Conservation (phyloP, 1,139 yeast species). For the Geotrichum armillariae region DNA sequence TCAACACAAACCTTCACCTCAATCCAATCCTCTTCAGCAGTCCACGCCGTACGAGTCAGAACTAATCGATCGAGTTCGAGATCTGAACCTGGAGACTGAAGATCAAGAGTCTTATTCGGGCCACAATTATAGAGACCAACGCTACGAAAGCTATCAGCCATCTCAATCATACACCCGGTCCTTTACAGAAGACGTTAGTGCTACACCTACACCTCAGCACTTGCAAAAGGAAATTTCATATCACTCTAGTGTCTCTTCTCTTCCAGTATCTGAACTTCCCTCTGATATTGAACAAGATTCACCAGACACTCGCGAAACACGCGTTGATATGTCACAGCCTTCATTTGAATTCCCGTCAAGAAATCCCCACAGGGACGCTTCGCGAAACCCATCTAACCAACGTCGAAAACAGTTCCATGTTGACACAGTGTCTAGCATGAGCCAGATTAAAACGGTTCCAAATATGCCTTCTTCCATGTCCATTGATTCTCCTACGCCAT, state of each 20-base stretch:
- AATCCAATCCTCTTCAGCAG: constrained; percentile 5
- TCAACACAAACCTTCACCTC: not conserved
- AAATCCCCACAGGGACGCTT: not conserved
- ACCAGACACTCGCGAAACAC: not conserved
- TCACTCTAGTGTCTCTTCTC: constrained; percentile 8
- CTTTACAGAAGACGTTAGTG: not conserved
- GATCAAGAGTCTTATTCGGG: not conserved
- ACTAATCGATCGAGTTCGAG: not conserved
- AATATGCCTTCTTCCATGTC: constrained; percentile 13
- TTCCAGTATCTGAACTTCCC: constrained; percentile 8
- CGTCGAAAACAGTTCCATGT: not conserved
- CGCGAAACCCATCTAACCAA: not conserved
- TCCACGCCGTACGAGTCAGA: constrained; percentile 12
- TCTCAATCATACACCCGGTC: not conserved
- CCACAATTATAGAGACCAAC: not conserved
- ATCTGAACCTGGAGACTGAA: not conserved
- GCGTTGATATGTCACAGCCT: not conserved
- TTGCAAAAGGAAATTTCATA: constrained; percentile 10
- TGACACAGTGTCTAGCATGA: constrained; percentile 14
- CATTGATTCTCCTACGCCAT: constrained; percentile 13
- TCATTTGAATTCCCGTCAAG: constrained; percentile 6
- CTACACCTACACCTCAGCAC: constrained; percentile 10
- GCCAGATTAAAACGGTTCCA: constrained; percentile 16
- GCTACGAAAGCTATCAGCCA: not conserved
- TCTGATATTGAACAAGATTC: not conserved